Evolutionary conservation across 495 filamentous ascomycete species (phyloP).

Genomic region (Aspergillus bertholletiae): DNA sequence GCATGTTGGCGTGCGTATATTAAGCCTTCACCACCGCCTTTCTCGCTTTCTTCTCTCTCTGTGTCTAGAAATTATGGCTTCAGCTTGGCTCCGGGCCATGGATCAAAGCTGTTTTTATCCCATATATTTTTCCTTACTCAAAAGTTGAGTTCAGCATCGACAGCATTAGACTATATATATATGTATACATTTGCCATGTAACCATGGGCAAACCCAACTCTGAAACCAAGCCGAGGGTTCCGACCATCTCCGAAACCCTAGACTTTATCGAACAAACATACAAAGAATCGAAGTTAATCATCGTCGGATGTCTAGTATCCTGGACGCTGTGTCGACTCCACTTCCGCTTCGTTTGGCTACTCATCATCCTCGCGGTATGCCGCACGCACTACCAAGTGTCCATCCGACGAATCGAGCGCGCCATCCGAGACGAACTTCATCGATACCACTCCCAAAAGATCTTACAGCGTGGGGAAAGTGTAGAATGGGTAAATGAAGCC

Average conservation of each 20-base stretch:
- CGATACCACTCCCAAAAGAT: conserved; percentile 11
- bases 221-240: neutral
- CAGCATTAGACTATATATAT: neutral
- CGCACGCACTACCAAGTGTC: conserved; percentile 11
- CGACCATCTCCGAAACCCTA: neutral
- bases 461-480: conserved; percentile 7
- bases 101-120: neutral
- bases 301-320: conserved; percentile 8
- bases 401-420: conserved; percentile 6
- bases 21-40: neutral
- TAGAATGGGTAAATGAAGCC: conserved; percentile 13
- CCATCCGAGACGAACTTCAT: conserved; percentile 9
- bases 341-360: conserved; percentile 7
- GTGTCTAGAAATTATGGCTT: neutral
- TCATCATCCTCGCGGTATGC: conserved; percentile 9
- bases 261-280: conserved; percentile 9
- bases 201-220: conserved; percentile 6
- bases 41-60: neutral
- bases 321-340: conserved; percentile 10
- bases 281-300: conserved; percentile 12
- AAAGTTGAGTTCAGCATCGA: neutral
- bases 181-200: neutral
- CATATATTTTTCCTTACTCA: neutral
- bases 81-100: neutral
- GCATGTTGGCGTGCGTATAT: neutral